These are phyloP conservation scores for Chlorella sp. DNA, from an alignment of 139 green algal species.

Conservation along the genomic window DNA sequence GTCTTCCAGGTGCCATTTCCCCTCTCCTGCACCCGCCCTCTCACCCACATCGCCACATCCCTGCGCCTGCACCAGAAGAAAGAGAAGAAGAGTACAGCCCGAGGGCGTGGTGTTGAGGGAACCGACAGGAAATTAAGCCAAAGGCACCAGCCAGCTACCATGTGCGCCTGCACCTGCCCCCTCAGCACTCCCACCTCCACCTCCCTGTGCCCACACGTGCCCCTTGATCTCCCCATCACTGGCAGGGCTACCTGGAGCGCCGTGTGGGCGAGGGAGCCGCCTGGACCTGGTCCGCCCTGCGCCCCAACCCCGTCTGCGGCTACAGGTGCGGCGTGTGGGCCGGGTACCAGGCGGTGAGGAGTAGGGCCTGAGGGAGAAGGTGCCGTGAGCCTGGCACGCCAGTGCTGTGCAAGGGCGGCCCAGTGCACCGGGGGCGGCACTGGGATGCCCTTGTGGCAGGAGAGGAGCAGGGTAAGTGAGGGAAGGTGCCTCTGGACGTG, in stretches of 20 bases:
- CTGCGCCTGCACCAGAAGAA: background rate
- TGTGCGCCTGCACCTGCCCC: background rate
- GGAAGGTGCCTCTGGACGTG: no score
- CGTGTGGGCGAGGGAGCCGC: background rate
- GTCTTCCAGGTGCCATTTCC: background rate
- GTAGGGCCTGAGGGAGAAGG: background rate
- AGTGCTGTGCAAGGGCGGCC: no score
- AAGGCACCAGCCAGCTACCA: no score
- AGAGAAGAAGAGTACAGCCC: no score
- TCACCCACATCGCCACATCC: background rate
- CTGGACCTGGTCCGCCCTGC: constrained; percentile 35
- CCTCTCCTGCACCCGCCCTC: background rate
- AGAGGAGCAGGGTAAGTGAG: no score
- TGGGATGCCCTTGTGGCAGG: no score
- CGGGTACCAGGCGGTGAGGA: no score
- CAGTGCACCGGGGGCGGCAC: no score
- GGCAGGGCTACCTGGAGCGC: constrained; percentile 28
- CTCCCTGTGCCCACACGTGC: background rate
- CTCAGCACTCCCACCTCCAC: background rate
- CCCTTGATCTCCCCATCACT: background rate
- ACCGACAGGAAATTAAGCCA: no score
- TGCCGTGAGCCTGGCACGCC: no score
- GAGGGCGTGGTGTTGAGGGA: no score
- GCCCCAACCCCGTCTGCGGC: constrained; percentile 43
- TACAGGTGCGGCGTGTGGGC: background rate